Evolutionary conservation across 371 early-diverging fungal genomes (phyloP).

Genomic region (Funneliformis caledonium): DNA sequence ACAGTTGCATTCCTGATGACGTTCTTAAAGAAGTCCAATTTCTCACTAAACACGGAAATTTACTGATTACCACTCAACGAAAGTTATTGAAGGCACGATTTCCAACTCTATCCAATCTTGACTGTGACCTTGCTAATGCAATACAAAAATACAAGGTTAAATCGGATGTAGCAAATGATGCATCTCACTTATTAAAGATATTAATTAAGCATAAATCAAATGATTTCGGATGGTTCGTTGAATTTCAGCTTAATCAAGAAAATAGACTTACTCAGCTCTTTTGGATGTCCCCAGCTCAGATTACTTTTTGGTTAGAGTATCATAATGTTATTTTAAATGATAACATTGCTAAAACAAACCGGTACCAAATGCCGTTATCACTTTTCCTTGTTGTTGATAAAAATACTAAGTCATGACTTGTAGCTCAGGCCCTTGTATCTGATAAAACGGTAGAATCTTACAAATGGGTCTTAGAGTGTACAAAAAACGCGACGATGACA

Average conservation of each 20-base stretch:
- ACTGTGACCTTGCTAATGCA: no score
- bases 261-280: no score
- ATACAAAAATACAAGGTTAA: constrained; percentile 10
- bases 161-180: background rate
- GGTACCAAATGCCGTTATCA: constrained; percentile 36
- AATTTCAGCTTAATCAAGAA: no score
- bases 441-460: constrained; percentile 39
- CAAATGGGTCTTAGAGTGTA: constrained; percentile 30
- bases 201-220: background rate
- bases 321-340: no score
- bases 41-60: no score
- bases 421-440: no score
- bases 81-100: no score
- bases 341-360: constrained; percentile 40
- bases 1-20: background rate
- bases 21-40: constrained; percentile 28
- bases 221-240: no score
- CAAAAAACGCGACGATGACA: background rate
- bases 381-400: constrained; percentile 40
- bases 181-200: background rate
- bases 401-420: constrained; percentile 37
- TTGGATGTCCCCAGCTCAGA: no score
- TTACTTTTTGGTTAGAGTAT: no score
- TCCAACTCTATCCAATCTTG: no score
- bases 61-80: constrained; percentile 19